A percentile compares a stretch with the other conserved stretches of the same genome.
These are phyloP conservation scores for Trametes villosa DNA, from an alignment of 768 basidiomycete genomes.

Conservation along the genomic window DNA sequence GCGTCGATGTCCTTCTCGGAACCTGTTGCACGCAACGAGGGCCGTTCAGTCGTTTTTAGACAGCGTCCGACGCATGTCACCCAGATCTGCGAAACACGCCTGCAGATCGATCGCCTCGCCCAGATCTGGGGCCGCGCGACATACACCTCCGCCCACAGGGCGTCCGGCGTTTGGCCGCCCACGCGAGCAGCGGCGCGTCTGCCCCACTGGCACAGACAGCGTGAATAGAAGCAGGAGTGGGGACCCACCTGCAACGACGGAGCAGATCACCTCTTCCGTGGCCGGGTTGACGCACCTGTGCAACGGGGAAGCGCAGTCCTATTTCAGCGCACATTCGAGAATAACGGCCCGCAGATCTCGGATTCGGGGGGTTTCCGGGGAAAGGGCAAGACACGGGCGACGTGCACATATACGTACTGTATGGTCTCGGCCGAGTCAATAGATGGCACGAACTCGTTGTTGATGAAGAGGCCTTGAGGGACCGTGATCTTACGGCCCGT, in stretches of 20 bases:
- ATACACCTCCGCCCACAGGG: too few species aligned
- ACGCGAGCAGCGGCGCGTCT: background rate
- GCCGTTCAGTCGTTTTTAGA: background rate
- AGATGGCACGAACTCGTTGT: constrained; percentile 86
- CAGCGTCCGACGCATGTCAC: background rate
- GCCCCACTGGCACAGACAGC: background rate
- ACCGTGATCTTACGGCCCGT: constrained; percentile 51
- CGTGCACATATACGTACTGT: constrained; percentile 48
- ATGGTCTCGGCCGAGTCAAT: constrained; percentile 68
- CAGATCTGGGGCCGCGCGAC: background rate
- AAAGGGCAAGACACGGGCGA: too few species aligned
- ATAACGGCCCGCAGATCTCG: constrained; percentile 17
- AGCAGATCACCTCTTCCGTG: constrained; percentile 74
- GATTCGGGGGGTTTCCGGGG: background rate
- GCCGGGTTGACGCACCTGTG: constrained; percentile 78
- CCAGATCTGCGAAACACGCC: background rate
- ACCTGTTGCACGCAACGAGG: constrained; percentile 41
- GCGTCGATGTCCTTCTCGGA: constrained; percentile 79
- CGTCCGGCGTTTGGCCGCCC: background rate
- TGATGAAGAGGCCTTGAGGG: constrained; percentile 88
- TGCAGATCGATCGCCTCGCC: constrained; percentile 2
- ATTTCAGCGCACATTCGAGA: background rate
- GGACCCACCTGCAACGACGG: constrained; percentile 55
- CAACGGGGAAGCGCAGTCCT: constrained; percentile 15
- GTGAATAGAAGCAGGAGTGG: background rate